Conservation (phyloP, 148 eudicot genomes). For the Spergularia bocconei region DNA sequence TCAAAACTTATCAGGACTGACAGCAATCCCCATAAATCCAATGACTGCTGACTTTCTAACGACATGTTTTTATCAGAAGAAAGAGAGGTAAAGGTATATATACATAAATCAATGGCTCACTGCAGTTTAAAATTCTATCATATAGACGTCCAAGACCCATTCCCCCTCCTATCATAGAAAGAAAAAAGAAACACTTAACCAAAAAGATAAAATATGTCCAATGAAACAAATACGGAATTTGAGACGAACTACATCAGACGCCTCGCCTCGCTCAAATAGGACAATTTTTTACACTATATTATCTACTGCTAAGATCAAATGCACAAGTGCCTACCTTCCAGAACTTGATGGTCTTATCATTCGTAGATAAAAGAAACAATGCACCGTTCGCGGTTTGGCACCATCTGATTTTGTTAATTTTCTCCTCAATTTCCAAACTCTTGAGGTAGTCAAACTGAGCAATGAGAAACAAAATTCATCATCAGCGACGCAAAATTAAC, state of each 20-base stretch:
- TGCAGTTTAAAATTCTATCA: neutral
- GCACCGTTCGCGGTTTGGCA: slow-evolving; percentile 93
- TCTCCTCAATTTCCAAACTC: slow-evolving; percentile 99
- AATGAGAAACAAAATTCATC: slow-evolving; percentile 21
- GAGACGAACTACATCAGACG: neutral
- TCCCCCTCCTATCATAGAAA: neutral
- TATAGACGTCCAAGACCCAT: neutral
- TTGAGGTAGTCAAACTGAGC: slow-evolving; percentile 95
- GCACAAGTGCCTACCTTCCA: slow-evolving; percentile 69
- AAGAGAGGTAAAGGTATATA: neutral
- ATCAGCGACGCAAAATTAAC: slow-evolving; percentile 14
- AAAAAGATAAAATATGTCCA: neutral
- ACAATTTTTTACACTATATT: neutral
- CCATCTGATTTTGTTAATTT: slow-evolving; percentile 98
- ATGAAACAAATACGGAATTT: neutral
- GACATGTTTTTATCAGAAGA: neutral
- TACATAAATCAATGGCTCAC: neutral
- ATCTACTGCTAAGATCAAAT: neutral
- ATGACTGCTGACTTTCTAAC: neutral
- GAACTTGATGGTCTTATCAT: slow-evolving; percentile 91
- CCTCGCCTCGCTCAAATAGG: neutral
- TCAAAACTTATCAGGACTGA: neutral
- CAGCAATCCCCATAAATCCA: neutral
- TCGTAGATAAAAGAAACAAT: slow-evolving; percentile 90
- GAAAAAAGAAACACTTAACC: neutral